Evolutionary conservation across 2,329 filamentous ascomycete species (phyloP), one percentile per base, ranked within the genome.

Genomic region (Aaosphaeria arxii): DNA sequence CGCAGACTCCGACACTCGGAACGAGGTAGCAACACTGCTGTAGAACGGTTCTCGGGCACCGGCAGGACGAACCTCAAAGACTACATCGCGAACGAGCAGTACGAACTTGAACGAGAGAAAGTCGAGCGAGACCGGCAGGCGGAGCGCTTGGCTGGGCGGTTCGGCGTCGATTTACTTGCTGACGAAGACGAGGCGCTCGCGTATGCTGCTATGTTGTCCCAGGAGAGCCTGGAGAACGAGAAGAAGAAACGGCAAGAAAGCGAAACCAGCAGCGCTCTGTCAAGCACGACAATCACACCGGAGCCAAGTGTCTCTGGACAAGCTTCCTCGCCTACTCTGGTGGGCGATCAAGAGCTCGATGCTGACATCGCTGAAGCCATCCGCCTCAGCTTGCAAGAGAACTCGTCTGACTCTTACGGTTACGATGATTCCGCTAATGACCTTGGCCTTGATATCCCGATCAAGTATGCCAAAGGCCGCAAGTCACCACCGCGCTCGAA

Each of bases 51-150:
- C 55, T 77, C 76, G 36, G 80, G 76, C n/a, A 81, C 77, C 33
- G 80, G 86, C 17, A 82, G 88, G 40, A 85, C 83, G 13, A 85
- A 87, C 28, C 77, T 96, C 33, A 83, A 85, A 50, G 86, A 87
- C 54, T 91, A 91, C 62, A 97, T 97, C 53, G 85, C 85, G 38
- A 87, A 88, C n/a, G 92, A 97, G 68, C 82, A 87, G 55, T 79
- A 84, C 40, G 91, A 96, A 66, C 78, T 96, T 47, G 85, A 87
- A 47, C 80, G 80, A 6, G 89, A 95, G 61, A 84, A 86, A 57
- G 75, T 85, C 31, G 79, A 83, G 40, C 81, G 83, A 36, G 77
- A 78, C 28, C 85, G 85, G 47, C 86, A 95, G 61, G 77, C 83
- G 46, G 80, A 84, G 11, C 84, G 85, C 28, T 76, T 97, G 29